phyloP scores from a whole-genome alignment of 2,329 filamentous ascomycete species.

The Remersonia thermophila region DNA sequence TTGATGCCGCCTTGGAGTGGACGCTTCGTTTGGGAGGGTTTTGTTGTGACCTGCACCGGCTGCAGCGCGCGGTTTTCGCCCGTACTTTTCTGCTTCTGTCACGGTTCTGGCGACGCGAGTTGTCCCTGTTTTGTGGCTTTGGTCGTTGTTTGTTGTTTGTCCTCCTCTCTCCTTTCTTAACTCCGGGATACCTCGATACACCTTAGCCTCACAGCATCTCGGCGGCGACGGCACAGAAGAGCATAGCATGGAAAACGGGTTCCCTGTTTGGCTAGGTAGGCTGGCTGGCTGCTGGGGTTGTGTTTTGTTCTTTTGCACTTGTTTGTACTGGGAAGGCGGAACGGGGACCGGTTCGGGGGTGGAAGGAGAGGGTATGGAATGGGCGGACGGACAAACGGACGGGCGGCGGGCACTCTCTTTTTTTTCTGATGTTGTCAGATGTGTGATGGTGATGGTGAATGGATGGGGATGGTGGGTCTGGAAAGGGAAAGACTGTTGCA shows the following conservation, averaged over 20 bases:
- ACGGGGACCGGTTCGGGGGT: no score
- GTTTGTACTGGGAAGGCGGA: slow-evolving; percentile 1
- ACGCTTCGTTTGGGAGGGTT: no score
- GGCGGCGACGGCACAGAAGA: slow-evolving; percentile 8
- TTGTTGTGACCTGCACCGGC: no score
- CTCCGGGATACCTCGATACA: slow-evolving; percentile 17
- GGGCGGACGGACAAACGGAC: no score
- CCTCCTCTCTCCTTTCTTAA: slow-evolving; percentile 8
- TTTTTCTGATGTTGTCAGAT: no score
- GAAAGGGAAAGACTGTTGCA: no score
- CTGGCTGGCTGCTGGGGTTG: slow-evolving; percentile 4
- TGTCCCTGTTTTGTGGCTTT: slow-evolving; percentile 3
- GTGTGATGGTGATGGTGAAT: no score
- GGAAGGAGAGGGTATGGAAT: no score
- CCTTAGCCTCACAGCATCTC: slow-evolving; percentile 19
- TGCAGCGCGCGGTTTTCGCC: not conserved
- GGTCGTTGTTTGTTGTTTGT: slow-evolving; percentile 5
- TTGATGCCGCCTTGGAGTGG: no score
- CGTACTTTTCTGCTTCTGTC: not conserved
- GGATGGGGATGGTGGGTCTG: no score
- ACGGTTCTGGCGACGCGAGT: no score
- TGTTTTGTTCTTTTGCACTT: not conserved
- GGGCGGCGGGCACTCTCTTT: no score
- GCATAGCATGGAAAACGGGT: slow-evolving; percentile 12
- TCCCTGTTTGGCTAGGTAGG: slow-evolving; percentile 4